These are phyloP conservation scores for Rhizopus stolonifer DNA, from an alignment of 371 early-diverging fungal species.

Conservation along the genomic window DNA sequence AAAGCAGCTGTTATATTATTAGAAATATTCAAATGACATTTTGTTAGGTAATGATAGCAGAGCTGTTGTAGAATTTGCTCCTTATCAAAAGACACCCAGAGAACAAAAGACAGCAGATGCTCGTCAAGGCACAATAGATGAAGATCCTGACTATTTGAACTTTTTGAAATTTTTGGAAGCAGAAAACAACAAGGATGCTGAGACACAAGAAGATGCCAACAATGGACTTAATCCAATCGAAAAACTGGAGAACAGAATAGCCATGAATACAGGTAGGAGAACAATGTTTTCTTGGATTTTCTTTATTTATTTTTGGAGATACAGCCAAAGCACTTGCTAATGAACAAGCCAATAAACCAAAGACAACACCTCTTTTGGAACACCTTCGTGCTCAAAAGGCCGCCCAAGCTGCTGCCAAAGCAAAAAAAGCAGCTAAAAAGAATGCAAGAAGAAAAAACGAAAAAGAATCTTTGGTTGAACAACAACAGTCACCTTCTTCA, in stretches of 20 bases:
- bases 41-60: conserved; percentile 70
- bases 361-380: conserved; percentile 76
- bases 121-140: conserved; percentile 76
- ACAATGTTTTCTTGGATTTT: background rate
- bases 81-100: conserved; percentile 74
- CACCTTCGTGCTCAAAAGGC: conserved; percentile 79
- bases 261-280: conserved; percentile 45
- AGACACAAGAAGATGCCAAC: conserved; percentile 26
- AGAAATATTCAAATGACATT: too few relatives aligned
- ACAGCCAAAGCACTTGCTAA: conserved; percentile 45
- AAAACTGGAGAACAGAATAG: conserved; percentile 52
- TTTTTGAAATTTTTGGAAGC: conserved; percentile 70
- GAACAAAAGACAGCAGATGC: conserved; percentile 63
- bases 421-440: conserved; percentile 50
- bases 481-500: conserved; percentile 1
- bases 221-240: conserved; percentile 49
- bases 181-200: conserved; percentile 41
- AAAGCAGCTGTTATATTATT: background rate
- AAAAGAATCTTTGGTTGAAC: conserved; percentile 9
- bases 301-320: background rate
- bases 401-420: conserved; percentile 53
- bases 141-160: conserved; percentile 75
- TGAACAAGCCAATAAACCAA: conserved; percentile 51
- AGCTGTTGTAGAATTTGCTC: conserved; percentile 81
- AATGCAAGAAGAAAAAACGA: conserved; percentile 36